Base-by-base conservation (phyloP, 768 basidiomycete species). In the Russula sp. region DNA sequence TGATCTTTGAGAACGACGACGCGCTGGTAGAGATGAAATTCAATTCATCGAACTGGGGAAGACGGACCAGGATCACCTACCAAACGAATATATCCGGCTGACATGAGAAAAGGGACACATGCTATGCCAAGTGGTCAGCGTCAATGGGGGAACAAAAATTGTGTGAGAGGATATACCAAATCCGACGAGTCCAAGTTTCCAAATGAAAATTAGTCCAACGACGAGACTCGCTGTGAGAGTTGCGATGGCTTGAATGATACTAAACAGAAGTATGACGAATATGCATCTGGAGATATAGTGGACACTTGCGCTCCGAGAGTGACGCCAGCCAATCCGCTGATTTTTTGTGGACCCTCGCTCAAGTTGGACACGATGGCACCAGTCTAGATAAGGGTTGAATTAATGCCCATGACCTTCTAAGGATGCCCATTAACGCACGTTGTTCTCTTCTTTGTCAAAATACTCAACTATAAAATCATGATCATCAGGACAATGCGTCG, bases 1-100 rank as follows among this genome's bases (percentile, higher is more conserved):
- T 89, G 84, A 70, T 90, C 92, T 71, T 94, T 95, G 63, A 94
- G 76, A 0, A 94, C 89, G 59, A 96, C 91, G 42, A 95, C 87
- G 35, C 82, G 86, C 79, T 87, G 60, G 7, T 14, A 18, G 22
- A n/a, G 9, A 44, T 7, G 0, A 10, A n/a, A 48, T 60, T 49
- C 3, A 60, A 49, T 20, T 48, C 10, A 5, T 3, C 16, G 7
- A 20, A 54, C 27, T 16, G 35, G 6, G 31, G 18, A 27, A n/a
- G 27, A 11, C 2, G 34, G 14, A 49, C 39, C 5, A 20, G 44
- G 34, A 13, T 22, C 13, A 72, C 82, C 66, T 63, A 88, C 86
- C 57, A 94, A 77, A 58, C 93, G 90, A 65, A 95, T 87, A 69
- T 88, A 93, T 37, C 94, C 94, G 11, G 82, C 75, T 4, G 84